A percentile compares a stretch with the other conserved stretches of the same genome.
phyloP scores from a whole-genome alignment of 2,329 filamentous ascomycete genomes.

The Verticillium longisporum region DNA sequence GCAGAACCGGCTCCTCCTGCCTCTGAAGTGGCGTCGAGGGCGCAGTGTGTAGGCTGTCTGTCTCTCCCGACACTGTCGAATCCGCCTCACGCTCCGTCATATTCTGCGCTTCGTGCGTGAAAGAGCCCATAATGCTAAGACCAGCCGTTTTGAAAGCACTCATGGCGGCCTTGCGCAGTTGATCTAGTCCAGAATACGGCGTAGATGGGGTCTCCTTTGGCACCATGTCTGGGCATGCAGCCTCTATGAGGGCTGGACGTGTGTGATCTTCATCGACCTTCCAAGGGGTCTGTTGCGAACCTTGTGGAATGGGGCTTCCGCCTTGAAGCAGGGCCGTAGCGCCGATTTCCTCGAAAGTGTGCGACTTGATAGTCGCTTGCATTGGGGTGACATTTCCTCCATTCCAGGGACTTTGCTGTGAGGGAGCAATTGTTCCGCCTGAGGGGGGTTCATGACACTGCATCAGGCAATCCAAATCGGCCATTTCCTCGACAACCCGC shows the following conservation, averaged over 20 bases:
- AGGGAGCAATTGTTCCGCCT: background rate
- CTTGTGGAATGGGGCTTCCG: background rate
- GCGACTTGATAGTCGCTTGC: background rate
- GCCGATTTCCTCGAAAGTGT: no score
- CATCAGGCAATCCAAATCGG: no score
- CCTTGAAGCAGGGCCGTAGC: background rate
- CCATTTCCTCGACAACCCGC: no score
- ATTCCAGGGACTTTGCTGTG: constrained; percentile 1
- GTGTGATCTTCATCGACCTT: background rate
- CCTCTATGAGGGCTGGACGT: background rate
- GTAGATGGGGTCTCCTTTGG: no score
- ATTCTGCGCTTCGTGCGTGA: background rate
- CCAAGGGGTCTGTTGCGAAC: constrained; percentile 1
- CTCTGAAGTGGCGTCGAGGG: background rate
- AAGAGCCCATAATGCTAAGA: background rate
- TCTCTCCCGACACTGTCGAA: background rate
- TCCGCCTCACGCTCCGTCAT: background rate
- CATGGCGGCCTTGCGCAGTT: background rate
- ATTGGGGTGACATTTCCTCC: background rate
- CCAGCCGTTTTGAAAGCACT: background rate
- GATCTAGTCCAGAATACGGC: background rate
- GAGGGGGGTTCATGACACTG: background rate
- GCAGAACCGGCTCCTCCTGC: background rate
- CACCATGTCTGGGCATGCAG: no score
- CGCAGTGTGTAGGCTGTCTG: background rate